Evolutionary conservation across 2,329 filamentous ascomycete genomes (phyloP), one percentile per base, ranked within the genome.

Genomic region (Sporothrix protearum): DNA sequence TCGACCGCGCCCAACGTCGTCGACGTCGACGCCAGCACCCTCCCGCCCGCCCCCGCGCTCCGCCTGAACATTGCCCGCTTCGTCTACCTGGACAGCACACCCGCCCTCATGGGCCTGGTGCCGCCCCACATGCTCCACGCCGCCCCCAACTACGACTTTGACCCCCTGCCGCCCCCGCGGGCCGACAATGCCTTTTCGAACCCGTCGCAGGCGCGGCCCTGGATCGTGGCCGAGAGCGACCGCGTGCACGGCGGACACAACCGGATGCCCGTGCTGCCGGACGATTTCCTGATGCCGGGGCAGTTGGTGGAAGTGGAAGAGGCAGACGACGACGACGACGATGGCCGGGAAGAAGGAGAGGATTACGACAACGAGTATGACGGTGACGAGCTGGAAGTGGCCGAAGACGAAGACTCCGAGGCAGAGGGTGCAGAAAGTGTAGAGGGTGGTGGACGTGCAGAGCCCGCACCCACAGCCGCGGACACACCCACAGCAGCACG

Each of bases 11-110:
- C 39, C n/a, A 68, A 71, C 9, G 45, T 57, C 3, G 80, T 85
- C 68, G 76, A 71, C 9, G 45, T 57, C 3, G 80, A 85, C 68
- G 76, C 79, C 19, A 76, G 80, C 1, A 79, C 84, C 1, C 80
- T 83, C 0, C 76, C 76, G 4, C 75, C 78, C 2, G 76, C 82
- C 7, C 79, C 77, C 73, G 85, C 81, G 73, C 82, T 78, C 72
- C 81, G 77, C 70, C 82, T 79, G 74, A 86, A 80, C 72, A 86
- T 92, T 70, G 92, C 91, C 2, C 87, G 94, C 57, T 92, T 96
- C 77, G 87, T 93, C 28, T 90, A 94, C 72, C 85, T 97, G 9
- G 91, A 93, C 39, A 92, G 94, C 75, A 88, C 90, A 2, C 91
- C 90, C 0, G 82, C 85, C 1, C 85, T 97, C 28, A 91, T 95